These are phyloP conservation scores for Zasmidium angulare DNA, from an alignment of 2,329 filamentous ascomycete species.

Conservation along the genomic window DNA sequence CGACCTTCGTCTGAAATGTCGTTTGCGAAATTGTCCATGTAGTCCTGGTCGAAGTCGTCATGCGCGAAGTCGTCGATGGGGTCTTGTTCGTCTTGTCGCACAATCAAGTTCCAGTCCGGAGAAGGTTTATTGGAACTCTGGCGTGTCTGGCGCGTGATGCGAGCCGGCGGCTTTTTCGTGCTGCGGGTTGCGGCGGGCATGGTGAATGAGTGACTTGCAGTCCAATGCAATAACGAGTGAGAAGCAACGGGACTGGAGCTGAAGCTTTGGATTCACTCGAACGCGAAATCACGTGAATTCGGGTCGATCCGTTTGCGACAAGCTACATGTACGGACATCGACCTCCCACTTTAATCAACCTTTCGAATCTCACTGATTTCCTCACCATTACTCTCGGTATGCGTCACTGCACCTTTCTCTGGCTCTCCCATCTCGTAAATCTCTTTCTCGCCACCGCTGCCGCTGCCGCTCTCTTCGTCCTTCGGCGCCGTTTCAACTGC, in stretches of 20 bases:
- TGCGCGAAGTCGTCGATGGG: neutral
- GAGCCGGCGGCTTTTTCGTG: slow-evolving; percentile 1
- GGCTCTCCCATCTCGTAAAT: slow-evolving; percentile 1
- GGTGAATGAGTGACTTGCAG: neutral
- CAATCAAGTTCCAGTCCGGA: neutral
- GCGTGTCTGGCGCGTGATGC: slow-evolving; percentile 4
- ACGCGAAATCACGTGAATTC: neutral
- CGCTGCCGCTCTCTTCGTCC: slow-evolving; percentile 31
- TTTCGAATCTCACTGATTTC: slow-evolving; percentile 12
- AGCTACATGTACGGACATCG: neutral
- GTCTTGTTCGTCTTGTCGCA: neutral
- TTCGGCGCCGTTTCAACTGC: slow-evolving; percentile 38
- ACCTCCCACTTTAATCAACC: neutral
- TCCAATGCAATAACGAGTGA: too few species aligned
- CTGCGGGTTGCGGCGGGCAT: slow-evolving; percentile 9
- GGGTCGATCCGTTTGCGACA: too few species aligned
- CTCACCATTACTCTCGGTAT: slow-evolving; percentile 11
- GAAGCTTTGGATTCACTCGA: neutral
- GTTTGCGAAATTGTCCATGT: neutral
- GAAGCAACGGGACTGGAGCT: neutral
- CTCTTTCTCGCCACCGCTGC: slow-evolving; percentile 4
- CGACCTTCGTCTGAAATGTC: neutral
- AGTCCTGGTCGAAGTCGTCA: neutral
- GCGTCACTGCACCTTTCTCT: slow-evolving; percentile 21
- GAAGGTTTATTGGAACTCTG: neutral